These are phyloP conservation scores for Venturia carpophila DNA, from an alignment of 2,329 filamentous ascomycete genomes.

Conservation along the genomic window DNA sequence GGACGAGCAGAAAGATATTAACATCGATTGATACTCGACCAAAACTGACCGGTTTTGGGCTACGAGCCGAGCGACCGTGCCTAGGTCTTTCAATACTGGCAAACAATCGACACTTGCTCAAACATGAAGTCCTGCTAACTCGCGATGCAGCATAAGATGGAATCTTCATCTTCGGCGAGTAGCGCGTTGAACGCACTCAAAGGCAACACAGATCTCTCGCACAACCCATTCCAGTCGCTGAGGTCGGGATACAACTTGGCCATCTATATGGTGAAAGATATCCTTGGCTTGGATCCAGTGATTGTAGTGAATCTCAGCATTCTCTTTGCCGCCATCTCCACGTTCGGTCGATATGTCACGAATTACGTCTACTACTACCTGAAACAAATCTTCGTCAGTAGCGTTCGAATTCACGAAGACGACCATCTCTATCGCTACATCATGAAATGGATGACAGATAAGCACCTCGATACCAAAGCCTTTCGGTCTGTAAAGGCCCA, in stretches of 20 bases:
- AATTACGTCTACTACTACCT: constrained; percentile 15
- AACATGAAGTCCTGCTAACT: neutral
- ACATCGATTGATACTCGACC: no score
- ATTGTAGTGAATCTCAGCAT: constrained; percentile 17
- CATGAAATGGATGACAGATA: constrained; percentile 18
- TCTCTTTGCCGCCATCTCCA: constrained; percentile 16
- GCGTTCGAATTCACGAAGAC: constrained; percentile 18
- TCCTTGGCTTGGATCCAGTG: constrained; percentile 16
- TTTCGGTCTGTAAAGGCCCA: constrained; percentile 18
- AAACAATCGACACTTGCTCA: neutral
- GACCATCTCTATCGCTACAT: constrained; percentile 17
- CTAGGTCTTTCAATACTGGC: neutral
- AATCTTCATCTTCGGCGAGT: neutral
- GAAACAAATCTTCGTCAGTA: constrained; percentile 1
- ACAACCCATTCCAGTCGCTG: constrained; percentile 16
- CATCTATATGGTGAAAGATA: constrained; percentile 18
- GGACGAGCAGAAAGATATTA: no score
- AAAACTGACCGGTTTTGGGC: neutral
- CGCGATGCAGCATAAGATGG: neutral
- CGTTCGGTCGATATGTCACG: constrained; percentile 16
- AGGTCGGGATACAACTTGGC: constrained; percentile 16
- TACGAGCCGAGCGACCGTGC: neutral
- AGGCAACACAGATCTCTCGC: neutral
- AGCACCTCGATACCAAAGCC: constrained; percentile 16
- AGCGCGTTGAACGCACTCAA: neutral